Percentiles rank a stretch among this genome's conserved stretches.
Conservation (phyloP, 345 rosid genomes). For the Durio zibethinus region DNA sequence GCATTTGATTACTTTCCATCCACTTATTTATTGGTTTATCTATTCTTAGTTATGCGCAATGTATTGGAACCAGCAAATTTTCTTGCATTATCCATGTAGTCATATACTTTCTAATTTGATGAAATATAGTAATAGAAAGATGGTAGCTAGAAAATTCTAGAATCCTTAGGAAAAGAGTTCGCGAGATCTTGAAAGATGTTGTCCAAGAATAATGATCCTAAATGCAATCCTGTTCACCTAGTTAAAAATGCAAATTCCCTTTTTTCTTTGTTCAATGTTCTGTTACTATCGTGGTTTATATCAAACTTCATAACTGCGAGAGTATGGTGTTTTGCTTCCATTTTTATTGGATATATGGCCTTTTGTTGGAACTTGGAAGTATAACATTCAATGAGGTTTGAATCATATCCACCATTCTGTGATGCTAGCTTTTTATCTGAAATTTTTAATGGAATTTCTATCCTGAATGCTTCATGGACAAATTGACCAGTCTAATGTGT, state of each 20-base stretch:
- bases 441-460: background rate
- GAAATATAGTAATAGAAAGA: background rate
- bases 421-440: background rate
- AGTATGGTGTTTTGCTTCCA: background rate
- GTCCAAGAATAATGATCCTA: background rate
- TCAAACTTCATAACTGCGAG: background rate
- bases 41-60: background rate
- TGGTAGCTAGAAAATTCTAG: background rate
- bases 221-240: background rate
- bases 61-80: background rate
- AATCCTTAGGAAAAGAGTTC: background rate
- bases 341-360: background rate
- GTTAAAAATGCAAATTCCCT: background rate
- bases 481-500: background rate
- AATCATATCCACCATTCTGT: background rate
- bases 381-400: background rate
- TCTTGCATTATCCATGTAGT: background rate
- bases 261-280: background rate
- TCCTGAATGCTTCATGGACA: background rate
- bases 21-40: background rate
- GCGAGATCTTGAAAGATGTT: background rate
- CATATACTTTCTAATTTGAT: constrained; percentile 4
- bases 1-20: background rate
- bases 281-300: background rate
- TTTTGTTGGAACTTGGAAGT: background rate